Conservation (phyloP, 192 early-diverging fungal genomes). For the Pilaira anomala region DNA sequence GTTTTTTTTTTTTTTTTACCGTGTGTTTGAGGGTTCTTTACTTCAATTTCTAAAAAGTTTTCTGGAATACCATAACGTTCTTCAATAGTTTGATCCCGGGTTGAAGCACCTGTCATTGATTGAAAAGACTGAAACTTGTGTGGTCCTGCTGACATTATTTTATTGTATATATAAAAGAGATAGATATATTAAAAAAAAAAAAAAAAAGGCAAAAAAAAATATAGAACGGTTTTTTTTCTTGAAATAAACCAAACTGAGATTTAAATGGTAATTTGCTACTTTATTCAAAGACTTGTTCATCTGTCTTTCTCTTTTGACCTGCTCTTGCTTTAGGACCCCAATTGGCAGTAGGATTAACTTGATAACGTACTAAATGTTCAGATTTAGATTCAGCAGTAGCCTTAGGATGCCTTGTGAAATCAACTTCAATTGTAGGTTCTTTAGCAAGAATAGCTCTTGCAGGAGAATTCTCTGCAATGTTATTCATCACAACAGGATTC, state of each 20-base stretch:
- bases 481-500: conserved; percentile 64
- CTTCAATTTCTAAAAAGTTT: conserved; percentile 96
- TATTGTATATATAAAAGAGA: not conserved
- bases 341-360: conserved; percentile 91
- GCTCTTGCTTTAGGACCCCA: conserved; percentile 96
- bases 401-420: conserved; percentile 73
- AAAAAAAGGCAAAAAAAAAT: not conserved
- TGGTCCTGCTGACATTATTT: not conserved
- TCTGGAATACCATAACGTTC: conserved; percentile 88
- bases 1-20: conserved; percentile 39
- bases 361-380: conserved; percentile 86
- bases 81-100: conserved; percentile 55
- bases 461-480: conserved; percentile 61
- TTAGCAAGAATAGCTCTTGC: conserved; percentile 64
- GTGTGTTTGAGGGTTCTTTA: conserved; percentile 85
- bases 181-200: not conserved
- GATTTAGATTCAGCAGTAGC: conserved; percentile 73
- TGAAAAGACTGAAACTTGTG: conserved; percentile 30
- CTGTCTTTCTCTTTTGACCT: conserved; percentile 42
- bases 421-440: conserved; percentile 54
- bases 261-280: not conserved
- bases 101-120: conserved; percentile 20
- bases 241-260: not conserved
- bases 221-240: not conserved
- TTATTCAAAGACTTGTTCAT: conserved; percentile 10